These are phyloP conservation scores for Linaria vulgaris DNA, from an alignment of 257 asterid genomes.

Conservation along the genomic window DNA sequence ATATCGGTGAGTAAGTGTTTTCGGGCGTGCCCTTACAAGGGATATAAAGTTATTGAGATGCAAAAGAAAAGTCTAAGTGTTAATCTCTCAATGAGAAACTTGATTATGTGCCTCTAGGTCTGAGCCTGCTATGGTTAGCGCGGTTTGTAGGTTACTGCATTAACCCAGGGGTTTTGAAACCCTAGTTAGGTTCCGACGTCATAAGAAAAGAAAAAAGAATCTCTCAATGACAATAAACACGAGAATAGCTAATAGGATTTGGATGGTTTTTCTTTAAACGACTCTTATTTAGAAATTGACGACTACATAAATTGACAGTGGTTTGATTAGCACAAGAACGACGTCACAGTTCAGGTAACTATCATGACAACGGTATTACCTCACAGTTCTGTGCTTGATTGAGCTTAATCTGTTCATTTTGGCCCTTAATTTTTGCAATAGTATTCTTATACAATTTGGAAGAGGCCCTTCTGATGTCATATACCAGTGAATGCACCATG, in stretches of 20 bases:
- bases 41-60: background rate
- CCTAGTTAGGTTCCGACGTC: too few relatives aligned
- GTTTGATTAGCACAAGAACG: background rate
- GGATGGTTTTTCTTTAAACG: background rate
- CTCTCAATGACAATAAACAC: background rate
- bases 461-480: too few relatives aligned
- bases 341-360: background rate
- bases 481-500: background rate
- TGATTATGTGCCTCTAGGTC: too few relatives aligned
- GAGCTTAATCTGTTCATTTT: background rate
- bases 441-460: too few relatives aligned
- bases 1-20: too few relatives aligned
- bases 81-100: too few relatives aligned
- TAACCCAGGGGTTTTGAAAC: too few relatives aligned
- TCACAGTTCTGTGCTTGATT: background rate
- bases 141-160: too few relatives aligned
- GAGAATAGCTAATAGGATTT: background rate
- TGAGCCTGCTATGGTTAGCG: too few relatives aligned
- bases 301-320: background rate
- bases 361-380: background rate
- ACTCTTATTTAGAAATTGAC: background rate
- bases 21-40: too few relatives aligned
- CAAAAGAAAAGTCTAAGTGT: background rate
- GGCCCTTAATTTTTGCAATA: background rate
- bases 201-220: too few relatives aligned